Evolutionary conservation across 768 basidiomycete genomes (phyloP), one percentile per base, ranked within the genome.

Genomic region (Russula brevipes): DNA sequence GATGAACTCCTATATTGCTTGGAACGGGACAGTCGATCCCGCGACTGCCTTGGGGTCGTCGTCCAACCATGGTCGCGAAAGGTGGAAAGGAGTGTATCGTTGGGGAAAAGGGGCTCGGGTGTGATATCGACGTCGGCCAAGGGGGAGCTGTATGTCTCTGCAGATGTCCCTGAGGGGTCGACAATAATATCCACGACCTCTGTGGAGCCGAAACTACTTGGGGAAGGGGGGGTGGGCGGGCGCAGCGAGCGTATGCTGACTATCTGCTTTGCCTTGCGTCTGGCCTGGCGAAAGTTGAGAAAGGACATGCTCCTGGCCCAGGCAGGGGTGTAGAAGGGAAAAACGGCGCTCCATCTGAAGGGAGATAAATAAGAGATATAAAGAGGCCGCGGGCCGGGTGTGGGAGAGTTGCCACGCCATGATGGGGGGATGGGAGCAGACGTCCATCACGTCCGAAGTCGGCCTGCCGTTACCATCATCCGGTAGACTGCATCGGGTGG

Each of bases 241-340:
- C 50, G 60, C 11, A 10, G 17, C 24, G 31, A 8, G 54, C 54
- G 55, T 54, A 52, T 5, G 17, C 42, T 49, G 24, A 55, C 47
- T 4, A 54, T 55, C 59, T 64, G 63, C 67, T 68, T 68, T 35
- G 65, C 61, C 45, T 63, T 67, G 46, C 65, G 65, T 59, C 49
- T 67, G 9, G 63, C 66, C 2, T 66, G 44, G n/a, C 67, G 61
- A 38, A 68, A 60, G 19, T 24, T 39, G 54, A 61, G 60, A 33
- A 67, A 67, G 17, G 60, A 54, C 57, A 66, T 57, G 24, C 24
- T 55, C 57, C 11, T 44, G 16, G 52, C 46, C 64, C 53, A 17
- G 14, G 41, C 11, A 19, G 30, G 51, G 41, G 56, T 38, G 44
- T 52, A 50, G 14, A 24, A 42, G 54, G 56, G 38, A 30, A 45